Evolutionary conservation across 352 stramenopile species (phyloP), one percentile per base, ranked within the genome.

Genomic region (Pythium plurisporium): DNA sequence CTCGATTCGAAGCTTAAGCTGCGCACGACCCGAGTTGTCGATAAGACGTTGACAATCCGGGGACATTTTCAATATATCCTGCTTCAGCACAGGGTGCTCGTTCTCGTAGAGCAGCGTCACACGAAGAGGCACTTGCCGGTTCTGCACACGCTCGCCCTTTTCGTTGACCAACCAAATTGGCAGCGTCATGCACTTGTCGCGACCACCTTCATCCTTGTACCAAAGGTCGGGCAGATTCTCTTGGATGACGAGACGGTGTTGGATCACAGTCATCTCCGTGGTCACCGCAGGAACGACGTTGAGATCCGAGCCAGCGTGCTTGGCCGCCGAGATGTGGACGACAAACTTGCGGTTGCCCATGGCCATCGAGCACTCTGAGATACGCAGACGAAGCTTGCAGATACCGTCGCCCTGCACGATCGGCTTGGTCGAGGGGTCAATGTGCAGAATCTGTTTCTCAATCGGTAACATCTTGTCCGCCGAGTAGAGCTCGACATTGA

Each of bases 41-140:
- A 96, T 96, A 47, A 79, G 91, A 41, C 78, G 88, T 63, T 88
- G 79, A 47, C 72, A 97, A 64, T 89, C 87, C 20, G 73, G 84
- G 2, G 74, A 93, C 65, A 95, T 87, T 66, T 97, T 94, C 17
- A 98, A 62, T 41, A 98, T 97, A 60, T 98, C 87, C 65, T 98
- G 94, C 70, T 98, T 98, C 4, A 94, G 74, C 31, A 98, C 91
- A 9, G 76, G 83, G 65, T 95, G 79, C 47, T 94, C 87, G 65
- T 85, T 94, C 40, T 96, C 87, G 46, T 94, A 94, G 0, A 95
- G 72, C 49, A 97, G 67, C 22, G 81, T 94, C 33, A 94, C 81
- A 8, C 79, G 75, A 19, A 94, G 67, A 2, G 83, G 83, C 41
- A 94, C 86, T 29, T 79, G 77, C 3, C 81, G 81, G 45, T 83